phyloP scores from a whole-genome alignment of 2,329 filamentous ascomycete species.

The Phyllosticta citrichinensis region DNA sequence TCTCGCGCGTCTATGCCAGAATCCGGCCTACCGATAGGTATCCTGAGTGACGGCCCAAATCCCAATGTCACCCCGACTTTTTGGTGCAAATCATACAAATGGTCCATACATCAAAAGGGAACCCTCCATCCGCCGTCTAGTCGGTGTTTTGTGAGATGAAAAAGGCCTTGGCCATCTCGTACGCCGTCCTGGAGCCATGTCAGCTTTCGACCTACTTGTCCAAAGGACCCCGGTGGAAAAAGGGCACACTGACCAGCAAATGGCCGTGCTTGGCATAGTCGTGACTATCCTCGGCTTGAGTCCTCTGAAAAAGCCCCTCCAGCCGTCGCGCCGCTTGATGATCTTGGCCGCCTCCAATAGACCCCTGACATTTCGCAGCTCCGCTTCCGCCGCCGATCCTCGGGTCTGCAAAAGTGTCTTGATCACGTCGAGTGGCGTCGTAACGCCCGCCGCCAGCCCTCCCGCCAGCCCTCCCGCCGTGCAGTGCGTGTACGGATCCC shows the following conservation, averaged over 20 bases:
- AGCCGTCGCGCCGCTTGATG: slow-evolving; percentile 73
- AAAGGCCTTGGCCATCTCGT: slow-evolving; percentile 60
- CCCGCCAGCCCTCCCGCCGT: slow-evolving; percentile 85
- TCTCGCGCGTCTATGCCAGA: not conserved
- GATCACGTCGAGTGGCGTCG: slow-evolving; percentile 94
- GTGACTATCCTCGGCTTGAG: slow-evolving; percentile 85
- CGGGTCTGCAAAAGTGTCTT: slow-evolving; percentile 95
- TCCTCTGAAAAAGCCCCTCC: slow-evolving; percentile 84
- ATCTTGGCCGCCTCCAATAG: slow-evolving; percentile 70
- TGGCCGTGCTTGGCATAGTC: slow-evolving; percentile 98
- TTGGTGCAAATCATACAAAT: not conserved
- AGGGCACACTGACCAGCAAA: slow-evolving; percentile 66
- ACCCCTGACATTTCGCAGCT: slow-evolving; percentile 76
- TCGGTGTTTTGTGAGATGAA: slow-evolving; percentile 41
- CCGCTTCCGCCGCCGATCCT: slow-evolving; percentile 68
- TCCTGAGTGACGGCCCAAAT: not conserved
- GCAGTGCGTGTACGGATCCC: slow-evolving; percentile 91
- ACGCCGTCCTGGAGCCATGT: slow-evolving; percentile 44
- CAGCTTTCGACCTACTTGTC: slow-evolving; percentile 10
- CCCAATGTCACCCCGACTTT: not conserved
- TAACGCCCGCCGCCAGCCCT: slow-evolving; percentile 85
- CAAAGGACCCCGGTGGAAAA: not conserved
- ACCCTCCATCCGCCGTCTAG: not conserved
- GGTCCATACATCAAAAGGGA: not conserved
- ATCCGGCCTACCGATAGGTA: not conserved